Conservation (phyloP, 169 alveolate species). For the Eimeria falciformis region DNA sequence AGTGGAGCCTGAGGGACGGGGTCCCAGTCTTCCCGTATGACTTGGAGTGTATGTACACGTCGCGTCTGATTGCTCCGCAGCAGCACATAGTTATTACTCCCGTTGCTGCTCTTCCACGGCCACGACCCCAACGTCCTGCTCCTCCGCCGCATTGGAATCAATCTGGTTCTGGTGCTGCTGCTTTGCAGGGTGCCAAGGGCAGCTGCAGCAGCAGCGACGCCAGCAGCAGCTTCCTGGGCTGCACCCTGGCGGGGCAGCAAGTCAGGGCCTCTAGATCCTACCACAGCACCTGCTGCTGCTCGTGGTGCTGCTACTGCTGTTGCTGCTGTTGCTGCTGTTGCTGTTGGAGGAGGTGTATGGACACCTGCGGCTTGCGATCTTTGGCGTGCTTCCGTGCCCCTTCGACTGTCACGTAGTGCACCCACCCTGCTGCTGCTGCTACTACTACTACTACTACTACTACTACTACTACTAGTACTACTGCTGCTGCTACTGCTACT, state of each 20-base stretch:
- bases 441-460: too few species aligned
- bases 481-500: conserved; percentile 43
- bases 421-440: too few species aligned
- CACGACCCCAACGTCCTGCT: background rate
- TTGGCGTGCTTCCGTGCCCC: background rate
- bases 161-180: conserved; percentile 50
- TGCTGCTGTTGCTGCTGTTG: conserved; percentile 46
- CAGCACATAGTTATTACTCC: background rate
- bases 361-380: too few species aligned
- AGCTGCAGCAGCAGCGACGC: conserved; percentile 16
- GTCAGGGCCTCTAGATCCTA: background rate
- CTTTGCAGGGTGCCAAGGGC: background rate
- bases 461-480: background rate
- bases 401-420: background rate
- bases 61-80: background rate
- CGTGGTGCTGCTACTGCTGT: conserved; percentile 22
- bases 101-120: background rate
- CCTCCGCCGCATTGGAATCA: background rate
- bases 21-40: background rate
- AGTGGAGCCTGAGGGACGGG: too few species aligned
- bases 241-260: too few species aligned
- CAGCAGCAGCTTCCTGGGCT: conserved; percentile 25
- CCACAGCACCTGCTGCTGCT: background rate
- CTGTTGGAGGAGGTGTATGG: too few species aligned
- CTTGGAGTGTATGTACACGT: background rate